Evolutionary conservation across 1,139 yeast species (phyloP).

Genomic region (Suhomyces panamericanus): DNA sequence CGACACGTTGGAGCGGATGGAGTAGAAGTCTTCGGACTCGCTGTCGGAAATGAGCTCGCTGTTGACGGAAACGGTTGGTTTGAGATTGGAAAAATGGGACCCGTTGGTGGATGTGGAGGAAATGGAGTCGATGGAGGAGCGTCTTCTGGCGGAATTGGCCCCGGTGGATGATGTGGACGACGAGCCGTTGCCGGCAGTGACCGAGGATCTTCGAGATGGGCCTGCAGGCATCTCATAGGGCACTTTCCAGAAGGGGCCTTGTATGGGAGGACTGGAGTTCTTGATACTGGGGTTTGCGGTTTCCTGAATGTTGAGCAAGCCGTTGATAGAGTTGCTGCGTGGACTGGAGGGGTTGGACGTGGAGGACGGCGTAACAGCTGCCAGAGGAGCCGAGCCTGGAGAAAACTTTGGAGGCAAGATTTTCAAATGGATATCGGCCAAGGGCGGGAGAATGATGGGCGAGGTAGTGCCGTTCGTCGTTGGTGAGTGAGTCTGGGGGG

Average conservation of each 20-base stretch:
- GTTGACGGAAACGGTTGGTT: slow-evolving; percentile 26
- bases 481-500: slow-evolving; percentile 21
- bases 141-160: slow-evolving; percentile 20
- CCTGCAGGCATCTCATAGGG: slow-evolving; percentile 50
- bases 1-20: slow-evolving; percentile 22
- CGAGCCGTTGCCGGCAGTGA: slow-evolving; percentile 6
- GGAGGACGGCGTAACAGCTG: slow-evolving; percentile 17
- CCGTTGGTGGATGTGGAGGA: slow-evolving; percentile 37
- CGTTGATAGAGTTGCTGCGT: slow-evolving; percentile 16
- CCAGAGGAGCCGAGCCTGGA: slow-evolving; percentile 9
- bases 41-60: slow-evolving; percentile 33
- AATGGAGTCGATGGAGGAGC: slow-evolving; percentile 40
- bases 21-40: slow-evolving; percentile 43
- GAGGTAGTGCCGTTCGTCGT: slow-evolving; percentile 12
- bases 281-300: slow-evolving; percentile 19
- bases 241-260: slow-evolving; percentile 53
- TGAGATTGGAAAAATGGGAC: slow-evolving; percentile 32
- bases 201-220: slow-evolving; percentile 12
- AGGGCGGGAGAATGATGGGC: slow-evolving; percentile 31
- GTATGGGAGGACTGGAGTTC: slow-evolving; percentile 36
- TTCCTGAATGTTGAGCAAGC: slow-evolving; percentile 13
- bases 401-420: slow-evolving; percentile 11
- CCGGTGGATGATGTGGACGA: slow-evolving; percentile 5
- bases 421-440: slow-evolving; percentile 19
- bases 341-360: slow-evolving; percentile 14